A percentile compares a stretch with the other conserved stretches of the same genome.
phyloP scores from a whole-genome alignment of 176 grass and related monocot species.

The Oryza rufipogon region DNA sequence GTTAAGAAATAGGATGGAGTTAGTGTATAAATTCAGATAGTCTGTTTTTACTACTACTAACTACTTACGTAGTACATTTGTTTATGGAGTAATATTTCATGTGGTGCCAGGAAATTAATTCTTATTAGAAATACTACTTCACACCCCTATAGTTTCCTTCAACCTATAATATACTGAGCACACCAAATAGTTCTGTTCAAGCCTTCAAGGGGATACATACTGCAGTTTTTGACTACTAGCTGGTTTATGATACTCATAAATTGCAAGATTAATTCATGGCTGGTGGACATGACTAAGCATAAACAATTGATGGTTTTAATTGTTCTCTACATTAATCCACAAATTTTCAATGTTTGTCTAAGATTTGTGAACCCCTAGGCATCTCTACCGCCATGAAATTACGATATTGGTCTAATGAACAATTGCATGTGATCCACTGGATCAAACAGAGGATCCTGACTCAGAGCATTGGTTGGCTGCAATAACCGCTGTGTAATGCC shows the following conservation, averaged over 20 bases:
- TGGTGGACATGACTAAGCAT: background rate
- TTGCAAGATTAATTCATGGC: background rate
- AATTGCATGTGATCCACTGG: background rate
- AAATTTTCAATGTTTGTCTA: background rate
- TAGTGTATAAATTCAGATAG: constrained; percentile 6
- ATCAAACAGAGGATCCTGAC: constrained; percentile 10
- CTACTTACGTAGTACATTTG: background rate
- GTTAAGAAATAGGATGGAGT: background rate
- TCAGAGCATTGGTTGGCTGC: background rate
- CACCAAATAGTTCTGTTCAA: too few relatives aligned
- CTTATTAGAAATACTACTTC: background rate
- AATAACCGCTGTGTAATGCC: constrained; percentile 21
- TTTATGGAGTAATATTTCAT: constrained; percentile 36
- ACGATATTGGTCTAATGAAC: background rate
- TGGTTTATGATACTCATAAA: background rate
- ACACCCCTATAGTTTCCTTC: background rate
- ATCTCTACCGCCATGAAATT: constrained; percentile 23
- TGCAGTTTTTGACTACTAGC: background rate
- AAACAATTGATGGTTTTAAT: background rate
- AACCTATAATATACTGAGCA: background rate
- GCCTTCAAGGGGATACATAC: too few relatives aligned
- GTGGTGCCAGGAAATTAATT: background rate
- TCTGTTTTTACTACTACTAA: background rate
- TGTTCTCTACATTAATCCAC: background rate
- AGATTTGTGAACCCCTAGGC: background rate